Conservation (phyloP, 2,329 filamentous ascomycete genomes). For the Colletotrichum brevisporum region DNA sequence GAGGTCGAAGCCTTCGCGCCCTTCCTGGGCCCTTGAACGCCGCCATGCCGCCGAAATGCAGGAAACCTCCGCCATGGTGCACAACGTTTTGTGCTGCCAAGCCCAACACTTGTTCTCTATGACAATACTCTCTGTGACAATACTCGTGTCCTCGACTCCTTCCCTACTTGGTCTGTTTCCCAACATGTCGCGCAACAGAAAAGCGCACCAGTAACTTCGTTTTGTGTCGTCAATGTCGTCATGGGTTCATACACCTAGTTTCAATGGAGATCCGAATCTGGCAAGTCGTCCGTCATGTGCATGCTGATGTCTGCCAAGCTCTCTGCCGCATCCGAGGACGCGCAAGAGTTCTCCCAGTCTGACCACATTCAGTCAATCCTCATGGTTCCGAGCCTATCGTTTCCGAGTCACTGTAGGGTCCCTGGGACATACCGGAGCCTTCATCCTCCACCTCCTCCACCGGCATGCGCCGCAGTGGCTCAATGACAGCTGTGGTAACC, state of each 20-base stretch:
- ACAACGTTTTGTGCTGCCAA: conserved; percentile 21
- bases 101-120: conserved; percentile 18
- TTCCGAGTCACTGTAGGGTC: conserved; percentile 52
- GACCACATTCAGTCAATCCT: conserved; percentile 51
- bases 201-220: conserved; percentile 15
- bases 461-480: conserved; percentile 66
- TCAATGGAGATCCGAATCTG: conserved; percentile 51
- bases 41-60: conserved; percentile 35
- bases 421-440: conserved; percentile 66
- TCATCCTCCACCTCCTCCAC: conserved; percentile 72
- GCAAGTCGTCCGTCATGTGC: conserved; percentile 57
- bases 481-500: conserved; percentile 54
- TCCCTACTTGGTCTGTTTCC: conserved; percentile 30
- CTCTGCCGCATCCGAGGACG: conserved; percentile 69
- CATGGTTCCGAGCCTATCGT: conserved; percentile 50
- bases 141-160: conserved; percentile 35
- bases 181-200: conserved; percentile 24
- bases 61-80: conserved; percentile 29
- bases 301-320: conserved; percentile 62
- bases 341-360: conserved; percentile 71
- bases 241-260: conserved; percentile 3
- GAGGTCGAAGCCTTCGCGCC: conserved; percentile 14
- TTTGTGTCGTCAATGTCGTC: conserved; percentile 36
- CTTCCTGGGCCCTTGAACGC: conserved; percentile 30
- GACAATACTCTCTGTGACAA: conserved; percentile 14